phyloP scores from a whole-genome alignment of 2,329 filamentous ascomycete species.

The Colletotrichum sp. region DNA sequence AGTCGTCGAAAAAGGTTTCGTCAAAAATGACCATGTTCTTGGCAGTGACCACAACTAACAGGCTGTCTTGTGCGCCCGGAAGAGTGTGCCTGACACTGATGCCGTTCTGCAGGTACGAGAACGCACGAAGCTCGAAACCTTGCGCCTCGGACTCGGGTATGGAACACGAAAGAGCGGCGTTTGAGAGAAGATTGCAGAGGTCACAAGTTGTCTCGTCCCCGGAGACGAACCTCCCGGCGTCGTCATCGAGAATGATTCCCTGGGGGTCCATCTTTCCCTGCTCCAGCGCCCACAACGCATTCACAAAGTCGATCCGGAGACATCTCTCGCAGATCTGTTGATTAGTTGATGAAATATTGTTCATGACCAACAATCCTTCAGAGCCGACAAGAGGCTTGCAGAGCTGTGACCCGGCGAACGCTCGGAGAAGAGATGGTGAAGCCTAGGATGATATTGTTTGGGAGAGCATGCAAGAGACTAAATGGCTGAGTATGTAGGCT shows the following conservation, averaged over 20 bases:
- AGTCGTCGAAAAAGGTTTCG: background rate
- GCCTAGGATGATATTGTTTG: background rate
- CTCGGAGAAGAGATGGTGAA: background rate
- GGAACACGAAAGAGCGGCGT: background rate
- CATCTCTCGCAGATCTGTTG: background rate
- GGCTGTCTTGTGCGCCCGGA: background rate
- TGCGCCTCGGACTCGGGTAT: background rate
- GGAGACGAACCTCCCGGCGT: background rate
- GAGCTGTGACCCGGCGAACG: background rate
- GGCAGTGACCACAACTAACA: background rate
- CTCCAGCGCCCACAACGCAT: background rate
- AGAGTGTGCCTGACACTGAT: background rate
- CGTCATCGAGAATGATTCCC: background rate
- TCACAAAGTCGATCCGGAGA: background rate
- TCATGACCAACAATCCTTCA: background rate
- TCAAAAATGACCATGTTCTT: background rate
- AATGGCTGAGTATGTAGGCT: background rate
- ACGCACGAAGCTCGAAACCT: background rate
- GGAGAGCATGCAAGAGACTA: background rate
- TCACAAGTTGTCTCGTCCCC: background rate
- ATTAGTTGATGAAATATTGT: background rate
- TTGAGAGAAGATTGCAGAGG: background rate
- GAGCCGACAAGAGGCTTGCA: background rate
- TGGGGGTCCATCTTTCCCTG: background rate
- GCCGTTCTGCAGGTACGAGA: background rate